Evolutionary conservation across 1,284 basidiomycete species (phyloP), one percentile per base, ranked within the genome.

Genomic region (Acaromyces ingoldii): DNA sequence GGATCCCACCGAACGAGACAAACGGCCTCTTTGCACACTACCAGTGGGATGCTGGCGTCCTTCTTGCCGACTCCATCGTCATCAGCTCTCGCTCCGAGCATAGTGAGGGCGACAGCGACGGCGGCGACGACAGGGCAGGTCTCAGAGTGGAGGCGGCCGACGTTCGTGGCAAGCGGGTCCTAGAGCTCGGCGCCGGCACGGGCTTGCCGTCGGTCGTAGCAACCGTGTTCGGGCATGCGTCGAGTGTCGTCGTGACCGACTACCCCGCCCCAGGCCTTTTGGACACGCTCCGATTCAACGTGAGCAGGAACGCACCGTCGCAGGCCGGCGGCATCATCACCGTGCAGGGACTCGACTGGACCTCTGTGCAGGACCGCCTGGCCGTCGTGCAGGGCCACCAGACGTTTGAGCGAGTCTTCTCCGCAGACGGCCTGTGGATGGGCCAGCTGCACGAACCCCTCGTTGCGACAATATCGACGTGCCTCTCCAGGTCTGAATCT

Each of bases 341-440:
- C n/a, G n/a, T n/a, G n/a, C n/a, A n/a, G n/a, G n/a, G n/a, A n/a
- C n/a, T n/a, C n/a, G n/a, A n/a, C n/a, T n/a, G n/a, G n/a, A n/a
- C n/a, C n/a, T n/a, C n/a, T n/a, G n/a, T n/a, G n/a, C n/a, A n/a
- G n/a, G n/a, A n/a, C n/a, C n/a, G n/a, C n/a, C n/a, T n/a, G n/a
- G n/a, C n/a, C n/a, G n/a, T n/a, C n/a, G n/a, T n/a, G n/a, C n/a
- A n/a, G n/a, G n/a, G n/a, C n/a, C n/a, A n/a, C n/a, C n/a, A n/a
- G n/a, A n/a, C n/a, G 2, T 67, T 59, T 38, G 66, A 70, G 17
- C 17, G 57, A 2, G 62, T 72, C 0, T 43, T 72, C 0, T 67
- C 67, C 19, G 70, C 70, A 1, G 70, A 72, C 34, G 63, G 66
- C 1, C 57, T 72, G n/a, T 72, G 70, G 70, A 65, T 72, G 25